Conservation (phyloP, 1,284 basidiomycete species). For the Xerocomus minutiporus region DNA sequence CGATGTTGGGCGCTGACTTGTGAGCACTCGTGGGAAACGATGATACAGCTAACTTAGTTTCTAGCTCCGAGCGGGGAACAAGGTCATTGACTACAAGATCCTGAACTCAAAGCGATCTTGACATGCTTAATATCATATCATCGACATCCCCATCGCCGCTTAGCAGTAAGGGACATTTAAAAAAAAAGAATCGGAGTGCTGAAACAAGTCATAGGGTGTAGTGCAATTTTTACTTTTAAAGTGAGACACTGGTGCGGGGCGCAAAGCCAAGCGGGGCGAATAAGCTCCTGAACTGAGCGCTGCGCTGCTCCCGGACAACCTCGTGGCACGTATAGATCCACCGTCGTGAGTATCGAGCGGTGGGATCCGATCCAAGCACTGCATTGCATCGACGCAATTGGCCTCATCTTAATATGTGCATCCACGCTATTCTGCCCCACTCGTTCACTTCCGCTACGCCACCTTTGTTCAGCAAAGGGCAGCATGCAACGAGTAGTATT, state of each 20-base stretch:
- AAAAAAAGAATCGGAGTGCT: not conserved
- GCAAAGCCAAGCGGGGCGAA: too few relatives aligned
- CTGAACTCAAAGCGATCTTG: too few relatives aligned
- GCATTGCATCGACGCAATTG: not conserved
- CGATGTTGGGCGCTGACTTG: constrained; percentile 13
- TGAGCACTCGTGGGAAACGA: constrained; percentile 22
- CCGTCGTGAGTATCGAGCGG: not conserved
- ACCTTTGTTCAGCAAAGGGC: too few relatives aligned
- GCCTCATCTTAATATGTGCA: not conserved
- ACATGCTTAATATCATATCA: too few relatives aligned
- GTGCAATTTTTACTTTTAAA: constrained; percentile 12
- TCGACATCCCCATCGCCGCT: too few relatives aligned
- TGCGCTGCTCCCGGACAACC: too few relatives aligned
- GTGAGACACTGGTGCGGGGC: not conserved
- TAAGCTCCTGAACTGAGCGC: too few relatives aligned
- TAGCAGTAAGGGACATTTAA: not conserved
- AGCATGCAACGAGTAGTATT: too few relatives aligned
- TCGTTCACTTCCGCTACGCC: not conserved
- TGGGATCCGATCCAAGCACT: not conserved
- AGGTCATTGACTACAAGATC: not conserved
- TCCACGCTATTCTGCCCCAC: too few relatives aligned
- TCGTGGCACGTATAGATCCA: not conserved
- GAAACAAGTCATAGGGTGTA: not conserved
- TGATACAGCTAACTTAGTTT: not conserved
- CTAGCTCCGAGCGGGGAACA: not conserved